These are phyloP conservation scores for Bassia scoparia DNA, from an alignment of 148 eudicot genomes.

Conservation along the genomic window DNA sequence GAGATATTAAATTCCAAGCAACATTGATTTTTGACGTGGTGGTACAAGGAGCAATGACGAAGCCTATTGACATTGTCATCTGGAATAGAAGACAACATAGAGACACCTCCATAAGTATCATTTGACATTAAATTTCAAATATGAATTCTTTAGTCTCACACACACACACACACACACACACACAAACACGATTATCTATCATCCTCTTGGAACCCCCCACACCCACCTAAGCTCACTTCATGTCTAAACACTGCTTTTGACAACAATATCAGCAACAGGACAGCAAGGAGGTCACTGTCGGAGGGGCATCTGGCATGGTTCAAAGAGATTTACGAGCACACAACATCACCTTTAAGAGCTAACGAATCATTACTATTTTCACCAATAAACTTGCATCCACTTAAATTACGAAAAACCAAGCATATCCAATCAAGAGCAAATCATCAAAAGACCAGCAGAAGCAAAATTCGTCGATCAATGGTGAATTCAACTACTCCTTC, in stretches of 20 bases:
- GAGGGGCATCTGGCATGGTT: background rate
- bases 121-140: background rate
- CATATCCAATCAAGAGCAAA: too few species aligned
- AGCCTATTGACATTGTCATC: conserved; percentile 19
- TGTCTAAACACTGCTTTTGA: background rate
- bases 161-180: too few species aligned
- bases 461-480: too few species aligned
- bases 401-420: too few species aligned
- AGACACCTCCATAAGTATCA: background rate
- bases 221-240: too few species aligned
- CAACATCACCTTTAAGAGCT: background rate
- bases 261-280: background rate
- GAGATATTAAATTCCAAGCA: conserved; percentile 7
- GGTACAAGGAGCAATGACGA: conserved; percentile 11
- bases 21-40: conserved; percentile 8
- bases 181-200: too few species aligned
- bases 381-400: too few species aligned
- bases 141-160: background rate
- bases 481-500: too few species aligned
- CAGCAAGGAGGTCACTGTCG: background rate
- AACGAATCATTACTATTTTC: too few species aligned
- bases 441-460: too few species aligned
- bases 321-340: background rate
- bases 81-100: background rate
- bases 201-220: too few species aligned